These are phyloP conservation scores for Phlebiopsis gigantea DNA, from an alignment of 768 basidiomycete species.

Conservation along the genomic window DNA sequence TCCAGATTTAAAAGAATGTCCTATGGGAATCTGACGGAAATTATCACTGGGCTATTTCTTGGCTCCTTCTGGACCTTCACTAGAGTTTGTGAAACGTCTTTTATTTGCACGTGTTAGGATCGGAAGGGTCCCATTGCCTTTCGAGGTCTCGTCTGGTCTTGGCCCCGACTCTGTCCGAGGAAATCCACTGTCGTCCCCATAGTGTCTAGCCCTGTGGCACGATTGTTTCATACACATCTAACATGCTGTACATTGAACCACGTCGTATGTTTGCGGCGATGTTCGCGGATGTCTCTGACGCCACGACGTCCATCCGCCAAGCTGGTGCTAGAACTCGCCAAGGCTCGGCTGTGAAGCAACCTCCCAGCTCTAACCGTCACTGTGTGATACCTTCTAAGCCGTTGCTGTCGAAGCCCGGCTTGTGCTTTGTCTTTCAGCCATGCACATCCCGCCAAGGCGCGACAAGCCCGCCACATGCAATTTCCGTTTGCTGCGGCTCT, in stretches of 20 bases:
- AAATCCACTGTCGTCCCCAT: neutral
- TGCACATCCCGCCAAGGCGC: neutral
- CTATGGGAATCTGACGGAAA: too few relatives aligned
- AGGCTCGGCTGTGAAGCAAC: neutral
- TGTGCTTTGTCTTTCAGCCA: neutral
- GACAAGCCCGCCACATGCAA: neutral
- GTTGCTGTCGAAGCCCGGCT: neutral
- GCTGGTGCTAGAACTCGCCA: conserved; percentile 6
- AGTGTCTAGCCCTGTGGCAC: neutral
- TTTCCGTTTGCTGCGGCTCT: neutral
- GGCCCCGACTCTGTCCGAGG: neutral
- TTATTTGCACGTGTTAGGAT: conserved; percentile 6
- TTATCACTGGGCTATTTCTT: too few relatives aligned
- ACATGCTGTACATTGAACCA: neutral
- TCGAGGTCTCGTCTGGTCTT: neutral
- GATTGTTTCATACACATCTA: neutral
- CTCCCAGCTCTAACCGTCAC: neutral
- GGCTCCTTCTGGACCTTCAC: too few relatives aligned
- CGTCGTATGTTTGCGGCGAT: neutral
- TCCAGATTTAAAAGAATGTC: too few relatives aligned
- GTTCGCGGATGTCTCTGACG: neutral
- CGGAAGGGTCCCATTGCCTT: conserved; percentile 1
- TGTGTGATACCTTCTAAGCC: neutral
- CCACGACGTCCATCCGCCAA: conserved; percentile 1
- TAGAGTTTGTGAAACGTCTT: neutral